These are phyloP conservation scores for Russula olivacea DNA, from an alignment of 768 basidiomycete species.

Conservation along the genomic window DNA sequence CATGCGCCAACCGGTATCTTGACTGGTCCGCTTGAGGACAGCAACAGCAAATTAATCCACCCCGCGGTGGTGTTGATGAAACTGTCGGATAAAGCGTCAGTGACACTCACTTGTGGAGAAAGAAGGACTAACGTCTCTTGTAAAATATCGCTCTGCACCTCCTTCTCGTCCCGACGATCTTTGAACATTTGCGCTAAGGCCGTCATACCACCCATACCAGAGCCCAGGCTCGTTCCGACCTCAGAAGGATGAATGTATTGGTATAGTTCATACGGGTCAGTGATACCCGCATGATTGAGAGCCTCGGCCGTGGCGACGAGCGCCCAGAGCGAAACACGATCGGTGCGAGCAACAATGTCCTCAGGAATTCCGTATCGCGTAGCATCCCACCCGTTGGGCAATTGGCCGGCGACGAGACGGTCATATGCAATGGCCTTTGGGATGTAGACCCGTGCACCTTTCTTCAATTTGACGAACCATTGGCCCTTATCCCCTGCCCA, in stretches of 20 bases:
- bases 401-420: constrained; percentile 90
- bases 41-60: constrained; percentile 90
- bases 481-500: constrained; percentile 91
- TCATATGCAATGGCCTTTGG: constrained; percentile 96
- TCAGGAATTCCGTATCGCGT: constrained; percentile 95
- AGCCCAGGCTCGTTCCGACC: constrained; percentile 89
- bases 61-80: constrained; percentile 99
- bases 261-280: constrained; percentile 97
- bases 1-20: constrained; percentile 99
- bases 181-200: constrained; percentile 97
- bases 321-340: constrained; percentile 92
- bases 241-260: constrained; percentile 95
- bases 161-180: constrained; percentile 95
- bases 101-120: not conserved
- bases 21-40: constrained; percentile 96
- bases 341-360: constrained; percentile 92
- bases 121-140: constrained; percentile 81
- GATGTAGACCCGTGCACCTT: constrained; percentile 85
- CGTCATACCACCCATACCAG: constrained; percentile 95
- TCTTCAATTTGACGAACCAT: constrained; percentile 99
- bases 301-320: constrained; percentile 92
- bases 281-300: constrained; percentile 93
- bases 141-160: constrained; percentile 96
- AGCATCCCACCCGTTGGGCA: constrained; percentile 97
- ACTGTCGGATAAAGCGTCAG: constrained; percentile 35